Conservation (phyloP, 2,329 filamentous ascomycete genomes). For the Lasiodiplodia sp. region DNA sequence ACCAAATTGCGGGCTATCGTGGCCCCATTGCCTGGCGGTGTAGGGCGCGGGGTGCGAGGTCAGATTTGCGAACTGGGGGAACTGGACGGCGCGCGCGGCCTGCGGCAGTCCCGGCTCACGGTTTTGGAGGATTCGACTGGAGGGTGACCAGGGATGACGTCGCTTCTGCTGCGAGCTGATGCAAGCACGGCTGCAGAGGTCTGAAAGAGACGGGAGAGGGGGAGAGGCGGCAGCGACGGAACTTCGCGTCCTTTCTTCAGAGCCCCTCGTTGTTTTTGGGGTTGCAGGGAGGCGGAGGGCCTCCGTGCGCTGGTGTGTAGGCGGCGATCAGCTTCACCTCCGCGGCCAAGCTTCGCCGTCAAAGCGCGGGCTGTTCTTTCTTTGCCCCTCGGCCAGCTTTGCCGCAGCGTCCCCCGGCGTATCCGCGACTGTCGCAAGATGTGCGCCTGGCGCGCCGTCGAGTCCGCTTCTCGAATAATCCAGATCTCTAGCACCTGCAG, state of each 20-base stretch:
- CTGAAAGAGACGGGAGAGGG: neutral
- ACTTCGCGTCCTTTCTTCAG: conserved; percentile 11
- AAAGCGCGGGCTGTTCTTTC: neutral
- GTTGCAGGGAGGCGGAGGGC: conserved; percentile 7
- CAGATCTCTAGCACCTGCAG: conserved; percentile 9
- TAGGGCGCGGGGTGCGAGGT: neutral
- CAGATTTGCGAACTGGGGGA: neutral
- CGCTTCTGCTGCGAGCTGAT: conserved; percentile 21
- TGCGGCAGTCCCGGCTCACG: conserved; percentile 22
- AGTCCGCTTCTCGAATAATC: conserved; percentile 17
- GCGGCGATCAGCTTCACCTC: conserved; percentile 19
- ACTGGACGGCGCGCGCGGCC: conserved; percentile 7
- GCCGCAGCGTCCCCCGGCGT: neutral
- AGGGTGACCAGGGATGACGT: conserved; percentile 20
- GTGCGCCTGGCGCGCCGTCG: conserved; percentile 4
- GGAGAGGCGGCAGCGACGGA: neutral
- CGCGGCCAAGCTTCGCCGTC: conserved; percentile 23
- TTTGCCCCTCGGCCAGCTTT: neutral
- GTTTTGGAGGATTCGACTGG: conserved; percentile 14
- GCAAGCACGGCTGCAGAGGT: conserved; percentile 15
- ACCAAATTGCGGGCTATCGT: conserved; percentile 29
- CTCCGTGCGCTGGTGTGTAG: conserved; percentile 4
- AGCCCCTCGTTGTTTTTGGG: conserved; percentile 9
- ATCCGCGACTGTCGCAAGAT: neutral
- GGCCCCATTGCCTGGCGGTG: conserved; percentile 22